Percentiles rank a stretch among this genome's conserved stretches.
Evolutionary conservation across 2,329 filamentous ascomycete species (phyloP).

Genomic region (Lecanicillium sp.): DNA sequence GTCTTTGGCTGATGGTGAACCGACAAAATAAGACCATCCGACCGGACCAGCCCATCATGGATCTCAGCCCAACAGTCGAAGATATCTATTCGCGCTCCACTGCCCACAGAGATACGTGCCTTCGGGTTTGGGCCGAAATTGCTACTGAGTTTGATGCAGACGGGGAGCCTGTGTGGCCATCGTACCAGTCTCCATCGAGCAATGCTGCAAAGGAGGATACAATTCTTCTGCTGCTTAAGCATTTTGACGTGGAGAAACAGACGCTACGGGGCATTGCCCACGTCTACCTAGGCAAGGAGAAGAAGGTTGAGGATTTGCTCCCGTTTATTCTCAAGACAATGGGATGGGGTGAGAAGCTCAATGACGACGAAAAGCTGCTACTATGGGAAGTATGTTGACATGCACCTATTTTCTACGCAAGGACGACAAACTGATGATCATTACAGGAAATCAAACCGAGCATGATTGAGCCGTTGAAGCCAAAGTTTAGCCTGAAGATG

Average conservation of each 20-base stretch:
- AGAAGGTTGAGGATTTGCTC: slow-evolving; percentile 79
- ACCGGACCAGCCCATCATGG: slow-evolving; percentile 79
- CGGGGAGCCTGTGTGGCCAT: slow-evolving; percentile 66
- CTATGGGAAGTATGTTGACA: slow-evolving; percentile 62
- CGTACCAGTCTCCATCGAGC: slow-evolving; percentile 49
- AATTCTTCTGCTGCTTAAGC: slow-evolving; percentile 85
- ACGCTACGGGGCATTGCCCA: slow-evolving; percentile 70
- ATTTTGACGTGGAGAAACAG: slow-evolving; percentile 76
- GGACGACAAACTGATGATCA: slow-evolving; percentile 8
- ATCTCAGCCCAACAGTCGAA: slow-evolving; percentile 68
- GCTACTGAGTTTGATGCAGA: slow-evolving; percentile 58
- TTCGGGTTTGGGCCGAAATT: slow-evolving; percentile 83
- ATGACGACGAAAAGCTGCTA: slow-evolving; percentile 51
- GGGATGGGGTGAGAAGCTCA: slow-evolving; percentile 73
- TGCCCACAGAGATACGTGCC: slow-evolving; percentile 58
- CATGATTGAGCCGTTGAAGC: slow-evolving; percentile 94
- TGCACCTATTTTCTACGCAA: neutral
- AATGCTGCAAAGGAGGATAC: slow-evolving; percentile 52
- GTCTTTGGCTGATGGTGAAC: slow-evolving; percentile 97
- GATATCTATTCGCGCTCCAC: slow-evolving; percentile 51
- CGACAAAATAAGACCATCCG: slow-evolving; percentile 94
- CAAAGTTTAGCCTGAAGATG: slow-evolving; percentile 78
- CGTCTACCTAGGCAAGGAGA: slow-evolving; percentile 78
- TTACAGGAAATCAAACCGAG: slow-evolving; percentile 83
- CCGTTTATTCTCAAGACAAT: slow-evolving; percentile 73